Evolutionary conservation across 2,329 filamentous ascomycete species (phyloP).

Genomic region (Fusarium nanum): DNA sequence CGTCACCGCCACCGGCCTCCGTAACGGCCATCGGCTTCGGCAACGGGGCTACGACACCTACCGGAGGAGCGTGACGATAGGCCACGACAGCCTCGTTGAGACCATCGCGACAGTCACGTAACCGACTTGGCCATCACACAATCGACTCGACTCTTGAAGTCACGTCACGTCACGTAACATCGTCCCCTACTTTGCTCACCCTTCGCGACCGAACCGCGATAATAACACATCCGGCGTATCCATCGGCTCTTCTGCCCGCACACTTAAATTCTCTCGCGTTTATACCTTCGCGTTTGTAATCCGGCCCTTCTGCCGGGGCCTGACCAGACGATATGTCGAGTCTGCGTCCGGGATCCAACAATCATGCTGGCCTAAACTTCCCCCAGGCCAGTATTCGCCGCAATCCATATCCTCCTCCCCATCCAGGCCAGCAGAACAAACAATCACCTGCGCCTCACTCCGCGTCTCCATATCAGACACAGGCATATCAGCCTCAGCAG

Average conservation of each 20-base stretch:
- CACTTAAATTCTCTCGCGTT: slow-evolving; percentile 22
- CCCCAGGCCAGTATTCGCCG: slow-evolving; percentile 64
- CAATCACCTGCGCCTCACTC: slow-evolving; percentile 66
- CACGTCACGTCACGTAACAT: slow-evolving; percentile 40
- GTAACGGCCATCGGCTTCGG: slow-evolving; percentile 38
- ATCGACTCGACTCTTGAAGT: slow-evolving; percentile 15
- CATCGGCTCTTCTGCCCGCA: slow-evolving; percentile 8
- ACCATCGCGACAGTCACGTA: slow-evolving; percentile 28
- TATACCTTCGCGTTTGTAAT: slow-evolving; percentile 26
- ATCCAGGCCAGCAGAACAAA: slow-evolving; percentile 65
- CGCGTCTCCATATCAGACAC: slow-evolving; percentile 66
- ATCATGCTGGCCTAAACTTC: slow-evolving; percentile 65
- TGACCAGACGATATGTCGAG: slow-evolving; percentile 57
- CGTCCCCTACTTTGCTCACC: slow-evolving; percentile 17
- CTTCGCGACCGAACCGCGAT: slow-evolving; percentile 26
- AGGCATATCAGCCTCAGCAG: slow-evolving; percentile 65
- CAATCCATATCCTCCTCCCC: slow-evolving; percentile 58
- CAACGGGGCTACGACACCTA: slow-evolving; percentile 33
- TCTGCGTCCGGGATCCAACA: slow-evolving; percentile 63
- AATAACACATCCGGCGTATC: slow-evolving; percentile 25
- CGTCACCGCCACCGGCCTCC: slow-evolving; percentile 38
- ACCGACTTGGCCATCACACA: slow-evolving; percentile 7
- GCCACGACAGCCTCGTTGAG: slow-evolving; percentile 30
- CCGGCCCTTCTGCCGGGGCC: slow-evolving; percentile 40
- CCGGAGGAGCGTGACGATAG: slow-evolving; percentile 27